These are phyloP conservation scores for Immersiella caudata DNA, from an alignment of 495 filamentous ascomycete species.

Conservation along the genomic window DNA sequence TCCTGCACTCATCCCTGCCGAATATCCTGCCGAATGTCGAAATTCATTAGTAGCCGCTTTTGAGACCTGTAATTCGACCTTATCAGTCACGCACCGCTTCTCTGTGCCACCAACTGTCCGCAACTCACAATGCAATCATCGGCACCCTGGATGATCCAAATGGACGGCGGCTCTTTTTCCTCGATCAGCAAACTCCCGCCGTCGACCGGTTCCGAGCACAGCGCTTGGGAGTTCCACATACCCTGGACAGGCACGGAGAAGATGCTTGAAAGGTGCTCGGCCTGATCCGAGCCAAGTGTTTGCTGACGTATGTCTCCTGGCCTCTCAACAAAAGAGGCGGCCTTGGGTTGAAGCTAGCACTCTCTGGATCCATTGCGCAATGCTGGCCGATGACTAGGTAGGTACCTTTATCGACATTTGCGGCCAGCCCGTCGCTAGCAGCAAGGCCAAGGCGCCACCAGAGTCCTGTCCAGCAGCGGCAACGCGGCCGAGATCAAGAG, in stretches of 20 bases:
- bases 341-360: conserved; percentile 3
- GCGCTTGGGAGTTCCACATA: neutral
- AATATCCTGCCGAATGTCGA: neutral
- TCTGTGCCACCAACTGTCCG: neutral
- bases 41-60: neutral
- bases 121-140: conserved; percentile 8
- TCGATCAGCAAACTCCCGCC: neutral
- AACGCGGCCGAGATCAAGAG: neutral
- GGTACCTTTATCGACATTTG: neutral
- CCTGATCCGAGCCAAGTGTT: neutral
- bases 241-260: conserved; percentile 6
- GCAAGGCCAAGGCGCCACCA: neutral
- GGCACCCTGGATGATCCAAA: neutral
- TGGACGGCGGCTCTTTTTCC: neutral
- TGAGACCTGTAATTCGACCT: neutral
- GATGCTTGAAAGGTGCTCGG: conserved; percentile 1
- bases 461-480: conserved; percentile 6
- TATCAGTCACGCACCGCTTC: too few species aligned
- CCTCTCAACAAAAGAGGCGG: neutral
- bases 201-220: neutral
- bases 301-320: neutral
- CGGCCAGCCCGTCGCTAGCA: neutral
- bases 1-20: neutral
- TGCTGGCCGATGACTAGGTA: neutral
- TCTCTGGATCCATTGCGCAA: conserved; percentile 5